Evolutionary conservation across 2,329 filamentous ascomycete species (phyloP).

Genomic region (Paraconiothyrium brasiliense): DNA sequence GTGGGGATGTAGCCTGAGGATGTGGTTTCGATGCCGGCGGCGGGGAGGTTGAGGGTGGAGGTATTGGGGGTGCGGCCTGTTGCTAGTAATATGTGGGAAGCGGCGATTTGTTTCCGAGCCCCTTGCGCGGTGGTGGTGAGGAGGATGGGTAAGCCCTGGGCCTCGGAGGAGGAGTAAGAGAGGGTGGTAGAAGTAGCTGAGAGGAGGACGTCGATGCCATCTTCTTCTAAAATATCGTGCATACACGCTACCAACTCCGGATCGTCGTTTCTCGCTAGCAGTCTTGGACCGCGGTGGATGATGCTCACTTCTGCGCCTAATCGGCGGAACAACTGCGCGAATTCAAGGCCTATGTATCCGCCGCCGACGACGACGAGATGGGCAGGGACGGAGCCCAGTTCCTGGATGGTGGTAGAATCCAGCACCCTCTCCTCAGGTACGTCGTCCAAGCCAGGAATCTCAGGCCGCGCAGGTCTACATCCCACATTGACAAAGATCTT

Average conservation of each 20-base stretch:
- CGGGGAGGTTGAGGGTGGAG: conserved; percentile 53
- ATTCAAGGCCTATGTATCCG: conserved; percentile 64
- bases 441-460: conserved; percentile 50
- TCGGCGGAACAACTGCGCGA: conserved; percentile 62
- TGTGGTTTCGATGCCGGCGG: conserved; percentile 54
- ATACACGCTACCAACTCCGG: conserved; percentile 58
- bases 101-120: conserved; percentile 35
- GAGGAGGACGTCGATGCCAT: conserved; percentile 58
- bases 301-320: conserved; percentile 61
- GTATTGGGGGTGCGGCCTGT: conserved; percentile 63
- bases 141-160: conserved; percentile 24
- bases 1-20: conserved; percentile 56
- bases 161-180: conserved; percentile 20
- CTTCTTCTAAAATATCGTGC: conserved; percentile 56
- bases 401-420: conserved; percentile 60
- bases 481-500: conserved; percentile 60
- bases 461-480: conserved; percentile 53
- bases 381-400: conserved; percentile 57
- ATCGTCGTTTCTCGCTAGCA: conserved; percentile 58
- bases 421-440: conserved; percentile 51
- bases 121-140: conserved; percentile 16
- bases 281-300: conserved; percentile 54
- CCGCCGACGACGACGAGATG: conserved; percentile 64
- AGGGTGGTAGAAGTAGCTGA: conserved; percentile 38
- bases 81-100: conserved; percentile 62